Conservation (phyloP, 2,329 filamentous ascomycete genomes). For the Lecanoromycetidae sp. region DNA sequence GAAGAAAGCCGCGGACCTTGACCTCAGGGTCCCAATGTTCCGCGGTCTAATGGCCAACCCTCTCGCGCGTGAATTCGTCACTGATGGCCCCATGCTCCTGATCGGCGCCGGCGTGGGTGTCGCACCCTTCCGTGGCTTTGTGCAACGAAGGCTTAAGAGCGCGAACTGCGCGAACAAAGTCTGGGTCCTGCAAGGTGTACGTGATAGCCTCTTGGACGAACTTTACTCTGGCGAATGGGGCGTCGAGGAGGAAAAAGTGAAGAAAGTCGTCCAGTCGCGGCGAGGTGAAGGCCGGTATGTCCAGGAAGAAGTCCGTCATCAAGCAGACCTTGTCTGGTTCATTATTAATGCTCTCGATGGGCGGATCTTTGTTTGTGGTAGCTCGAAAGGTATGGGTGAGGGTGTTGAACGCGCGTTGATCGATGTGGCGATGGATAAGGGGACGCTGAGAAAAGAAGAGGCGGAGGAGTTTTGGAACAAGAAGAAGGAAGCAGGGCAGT, state of each 20-base stretch:
- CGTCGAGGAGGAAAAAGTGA: constrained; percentile 76
- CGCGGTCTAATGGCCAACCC: constrained; percentile 96
- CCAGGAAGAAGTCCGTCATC: constrained; percentile 82
- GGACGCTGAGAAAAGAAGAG: constrained; percentile 69
- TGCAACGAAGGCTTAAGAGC: constrained; percentile 83
- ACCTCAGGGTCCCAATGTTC: constrained; percentile 88
- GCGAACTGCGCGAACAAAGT: constrained; percentile 97
- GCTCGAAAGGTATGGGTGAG: constrained; percentile 92
- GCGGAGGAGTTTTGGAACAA: constrained; percentile 78
- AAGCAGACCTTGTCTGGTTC: constrained; percentile 96
- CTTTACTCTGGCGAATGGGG: constrained; percentile 96
- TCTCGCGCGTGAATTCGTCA: constrained; percentile 77
- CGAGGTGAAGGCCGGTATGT: constrained; percentile 78
- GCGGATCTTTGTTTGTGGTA: constrained; percentile 90
- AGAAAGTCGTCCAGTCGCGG: constrained; percentile 66
- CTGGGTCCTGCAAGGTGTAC: constrained; percentile 87
- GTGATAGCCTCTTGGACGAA: constrained; percentile 90
- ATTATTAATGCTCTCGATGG: constrained; percentile 95
- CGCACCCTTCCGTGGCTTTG: constrained; percentile 94
- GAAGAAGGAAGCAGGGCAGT: constrained; percentile 88
- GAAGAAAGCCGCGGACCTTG: constrained; percentile 36
- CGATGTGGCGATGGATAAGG: constrained; percentile 86
- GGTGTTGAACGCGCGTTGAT: constrained; percentile 80
- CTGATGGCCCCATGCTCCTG: constrained; percentile 92
- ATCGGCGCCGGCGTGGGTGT: constrained; percentile 95